These are phyloP conservation scores for Neospermospora avenae DNA, from an alignment of 2,329 filamentous ascomycete genomes.

Conservation along the genomic window DNA sequence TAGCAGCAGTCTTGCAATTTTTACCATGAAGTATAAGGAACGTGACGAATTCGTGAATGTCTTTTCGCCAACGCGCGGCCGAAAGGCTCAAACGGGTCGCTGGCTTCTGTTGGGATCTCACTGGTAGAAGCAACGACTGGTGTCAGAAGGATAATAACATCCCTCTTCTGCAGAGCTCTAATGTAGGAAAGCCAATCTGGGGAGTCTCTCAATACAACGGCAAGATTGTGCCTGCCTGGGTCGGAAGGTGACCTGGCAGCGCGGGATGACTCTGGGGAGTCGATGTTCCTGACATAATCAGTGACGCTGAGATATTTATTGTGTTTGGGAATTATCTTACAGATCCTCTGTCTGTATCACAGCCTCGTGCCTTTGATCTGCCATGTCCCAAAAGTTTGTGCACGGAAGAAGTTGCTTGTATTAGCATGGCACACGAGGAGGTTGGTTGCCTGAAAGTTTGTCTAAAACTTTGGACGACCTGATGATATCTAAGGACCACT, in stretches of 20 bases:
- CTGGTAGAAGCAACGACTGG: conserved; percentile 50
- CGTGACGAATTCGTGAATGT: conserved; percentile 63
- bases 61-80: conserved; percentile 59
- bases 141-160: conserved; percentile 60
- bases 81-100: conserved; percentile 71
- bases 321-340: background rate
- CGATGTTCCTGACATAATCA: conserved; percentile 26
- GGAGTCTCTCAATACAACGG: conserved; percentile 28
- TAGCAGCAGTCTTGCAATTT: background rate
- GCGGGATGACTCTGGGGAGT: conserved; percentile 1
- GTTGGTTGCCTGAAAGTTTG: background rate
- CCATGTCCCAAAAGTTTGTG: background rate
- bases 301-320: background rate
- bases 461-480: background rate
- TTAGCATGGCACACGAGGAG: background rate
- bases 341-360: background rate
- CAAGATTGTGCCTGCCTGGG: conserved; percentile 1
- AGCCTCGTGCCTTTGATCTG: background rate
- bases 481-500: background rate
- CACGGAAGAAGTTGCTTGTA: background rate
- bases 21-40: conserved; percentile 62
- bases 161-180: conserved; percentile 45
- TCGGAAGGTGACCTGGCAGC: background rate
- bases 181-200: conserved; percentile 47
- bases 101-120: conserved; percentile 40